Conservation (phyloP, 495 filamentous ascomycete genomes). For the Polyplosphaeria fusca region DNA sequence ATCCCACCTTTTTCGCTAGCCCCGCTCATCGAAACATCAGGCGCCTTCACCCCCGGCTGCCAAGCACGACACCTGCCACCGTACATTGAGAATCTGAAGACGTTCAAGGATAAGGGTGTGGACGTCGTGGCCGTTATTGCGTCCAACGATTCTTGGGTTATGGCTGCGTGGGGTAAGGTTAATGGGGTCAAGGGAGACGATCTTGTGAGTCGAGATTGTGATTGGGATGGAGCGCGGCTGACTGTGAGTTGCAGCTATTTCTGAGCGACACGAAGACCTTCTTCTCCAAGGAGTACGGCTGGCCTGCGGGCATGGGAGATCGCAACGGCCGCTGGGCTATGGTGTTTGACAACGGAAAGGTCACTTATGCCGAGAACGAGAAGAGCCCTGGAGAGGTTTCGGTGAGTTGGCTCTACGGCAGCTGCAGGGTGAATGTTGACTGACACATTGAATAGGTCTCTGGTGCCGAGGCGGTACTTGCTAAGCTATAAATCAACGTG, state of each 20-base stretch:
- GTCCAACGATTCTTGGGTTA: constrained; percentile 88
- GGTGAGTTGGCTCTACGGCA: constrained; percentile 47
- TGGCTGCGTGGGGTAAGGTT: constrained; percentile 94
- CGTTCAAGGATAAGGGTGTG: constrained; percentile 80
- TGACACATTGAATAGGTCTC: constrained; percentile 52
- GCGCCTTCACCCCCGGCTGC: constrained; percentile 95
- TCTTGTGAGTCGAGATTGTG: constrained; percentile 59
- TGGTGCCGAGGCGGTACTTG: constrained; percentile 56
- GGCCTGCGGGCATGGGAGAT: constrained; percentile 65
- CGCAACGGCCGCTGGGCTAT: constrained; percentile 80
- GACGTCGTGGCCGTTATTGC: constrained; percentile 82
- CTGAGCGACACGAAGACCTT: constrained; percentile 70
- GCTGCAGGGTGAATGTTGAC: constrained; percentile 9
- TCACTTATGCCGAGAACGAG: constrained; percentile 75
- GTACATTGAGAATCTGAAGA: constrained; percentile 69
- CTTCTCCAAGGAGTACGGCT: constrained; percentile 81
- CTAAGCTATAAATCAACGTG: constrained; percentile 24
- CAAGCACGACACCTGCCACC: constrained; percentile 81
- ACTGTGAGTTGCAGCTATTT: constrained; percentile 61
- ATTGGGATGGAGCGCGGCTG: background rate
- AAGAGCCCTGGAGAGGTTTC: constrained; percentile 66
- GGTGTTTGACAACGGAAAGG: constrained; percentile 78
- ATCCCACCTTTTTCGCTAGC: background rate
- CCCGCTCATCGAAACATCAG: constrained; percentile 38
- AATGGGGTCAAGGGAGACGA: constrained; percentile 76